These are phyloP conservation scores for Cordyceps cicadae DNA, from an alignment of 2,329 filamentous ascomycete genomes.

Conservation along the genomic window DNA sequence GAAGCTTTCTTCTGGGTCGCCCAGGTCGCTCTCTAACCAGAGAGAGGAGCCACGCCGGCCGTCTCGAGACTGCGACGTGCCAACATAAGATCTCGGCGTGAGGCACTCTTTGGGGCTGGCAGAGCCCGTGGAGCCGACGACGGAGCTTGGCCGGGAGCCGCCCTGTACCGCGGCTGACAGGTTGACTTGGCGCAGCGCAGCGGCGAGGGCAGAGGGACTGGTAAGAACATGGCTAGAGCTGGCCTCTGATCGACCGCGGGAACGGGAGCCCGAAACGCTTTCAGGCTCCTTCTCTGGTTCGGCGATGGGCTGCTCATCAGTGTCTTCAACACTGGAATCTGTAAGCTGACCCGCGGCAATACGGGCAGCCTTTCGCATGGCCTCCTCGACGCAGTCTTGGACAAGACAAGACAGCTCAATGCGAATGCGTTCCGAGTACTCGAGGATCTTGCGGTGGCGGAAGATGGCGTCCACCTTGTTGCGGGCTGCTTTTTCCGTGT, in stretches of 20 bases:
- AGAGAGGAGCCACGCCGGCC: conserved; percentile 66
- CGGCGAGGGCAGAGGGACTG: conserved; percentile 45
- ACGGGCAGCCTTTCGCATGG: conserved; percentile 78
- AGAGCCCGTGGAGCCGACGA: conserved; percentile 68
- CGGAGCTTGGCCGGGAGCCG: conserved; percentile 41
- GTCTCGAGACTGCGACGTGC: conserved; percentile 48
- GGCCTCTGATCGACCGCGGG: conserved; percentile 29
- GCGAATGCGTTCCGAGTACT: conserved; percentile 92
- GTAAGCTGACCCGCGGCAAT: conserved; percentile 80
- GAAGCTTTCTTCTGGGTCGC: conserved; percentile 81
- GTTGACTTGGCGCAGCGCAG: conserved; percentile 40
- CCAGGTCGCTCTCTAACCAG: conserved; percentile 73
- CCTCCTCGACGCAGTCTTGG: conserved; percentile 90
- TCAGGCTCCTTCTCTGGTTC: conserved; percentile 16
- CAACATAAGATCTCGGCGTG: conserved; percentile 77
- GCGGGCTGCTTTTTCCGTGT: conserved; percentile 77
- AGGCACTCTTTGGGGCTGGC: conserved; percentile 86
- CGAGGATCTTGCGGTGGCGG: conserved; percentile 83
- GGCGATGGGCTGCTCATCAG: conserved; percentile 19
- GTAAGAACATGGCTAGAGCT: conserved; percentile 32
- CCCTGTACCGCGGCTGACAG: conserved; percentile 20
- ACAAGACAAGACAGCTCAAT: conserved; percentile 89
- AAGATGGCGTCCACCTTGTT: conserved; percentile 90
- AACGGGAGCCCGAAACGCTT: not conserved
- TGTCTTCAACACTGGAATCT: conserved; percentile 60